phyloP scores from a whole-genome alignment of 805 yeast species.

The Pichia insulana region DNA sequence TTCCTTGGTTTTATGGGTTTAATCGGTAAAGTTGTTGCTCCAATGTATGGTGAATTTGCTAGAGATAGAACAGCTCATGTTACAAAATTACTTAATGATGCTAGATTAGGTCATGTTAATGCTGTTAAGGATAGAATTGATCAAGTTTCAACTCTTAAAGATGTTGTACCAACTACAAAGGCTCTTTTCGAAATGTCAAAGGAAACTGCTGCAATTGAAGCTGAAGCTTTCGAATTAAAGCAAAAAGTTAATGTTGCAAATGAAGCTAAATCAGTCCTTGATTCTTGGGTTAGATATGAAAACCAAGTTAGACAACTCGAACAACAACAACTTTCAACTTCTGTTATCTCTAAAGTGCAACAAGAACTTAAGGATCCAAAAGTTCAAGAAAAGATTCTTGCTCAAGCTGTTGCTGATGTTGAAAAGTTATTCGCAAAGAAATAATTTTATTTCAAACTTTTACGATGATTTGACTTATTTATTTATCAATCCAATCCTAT shows the following conservation, averaged over 20 bases:
- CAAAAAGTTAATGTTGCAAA: constrained; percentile 80
- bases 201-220: constrained; percentile 95
- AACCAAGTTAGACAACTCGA: constrained; percentile 91
- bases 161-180: constrained; percentile 86
- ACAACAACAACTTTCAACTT: constrained; percentile 82
- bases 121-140: constrained; percentile 92
- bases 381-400: constrained; percentile 87
- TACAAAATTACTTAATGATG: constrained; percentile 60
- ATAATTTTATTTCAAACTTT: constrained; percentile 11
- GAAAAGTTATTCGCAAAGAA: constrained; percentile 63
- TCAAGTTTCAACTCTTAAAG: constrained; percentile 80
- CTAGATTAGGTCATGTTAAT: constrained; percentile 82
- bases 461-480: not conserved
- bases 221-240: constrained; percentile 85
- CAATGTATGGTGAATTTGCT: constrained; percentile 92
- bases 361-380: constrained; percentile 75
- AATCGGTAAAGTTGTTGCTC: constrained; percentile 82
- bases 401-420: constrained; percentile 85
- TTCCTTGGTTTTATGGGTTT: constrained; percentile 71
- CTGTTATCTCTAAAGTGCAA: constrained; percentile 84
- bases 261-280: constrained; percentile 92
- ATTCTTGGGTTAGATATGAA: constrained; percentile 99
- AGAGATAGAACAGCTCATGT: constrained; percentile 58
- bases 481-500: not conserved
- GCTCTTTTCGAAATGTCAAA: constrained; percentile 88